Conservation (phyloP, 768 basidiomycete species). For the Boletus fagicola region DNA sequence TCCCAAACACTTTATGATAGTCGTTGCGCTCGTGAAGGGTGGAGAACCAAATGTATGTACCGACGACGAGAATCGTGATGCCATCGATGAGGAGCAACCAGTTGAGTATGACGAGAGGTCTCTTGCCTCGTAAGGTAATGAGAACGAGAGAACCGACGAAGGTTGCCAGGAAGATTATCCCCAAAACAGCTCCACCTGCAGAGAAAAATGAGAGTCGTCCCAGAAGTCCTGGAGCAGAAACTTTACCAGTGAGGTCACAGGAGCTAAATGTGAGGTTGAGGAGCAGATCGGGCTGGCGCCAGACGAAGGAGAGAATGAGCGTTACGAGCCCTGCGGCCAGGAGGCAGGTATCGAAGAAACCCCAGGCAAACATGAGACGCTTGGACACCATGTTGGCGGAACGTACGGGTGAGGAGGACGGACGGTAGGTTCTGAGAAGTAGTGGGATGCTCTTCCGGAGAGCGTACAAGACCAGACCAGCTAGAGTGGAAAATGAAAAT, state of each 20-base stretch:
- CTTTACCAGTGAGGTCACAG: constrained; percentile 59
- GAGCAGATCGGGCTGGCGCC: constrained; percentile 65
- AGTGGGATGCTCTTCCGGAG: constrained; percentile 49
- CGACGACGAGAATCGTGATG: constrained; percentile 58
- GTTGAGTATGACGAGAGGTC: constrained; percentile 74
- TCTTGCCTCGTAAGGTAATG: constrained; percentile 64
- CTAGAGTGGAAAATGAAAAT: constrained; percentile 37
- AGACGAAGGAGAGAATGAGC: constrained; percentile 67
- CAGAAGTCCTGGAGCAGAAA: not conserved
- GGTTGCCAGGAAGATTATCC: constrained; percentile 62
- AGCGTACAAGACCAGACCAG: constrained; percentile 43
- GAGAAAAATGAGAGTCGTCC: not conserved
- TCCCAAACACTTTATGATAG: constrained; percentile 58
- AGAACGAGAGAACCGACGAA: constrained; percentile 71
- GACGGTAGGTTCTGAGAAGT: constrained; percentile 7
- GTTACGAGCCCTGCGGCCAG: constrained; percentile 67
- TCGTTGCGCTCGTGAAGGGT: constrained; percentile 70
- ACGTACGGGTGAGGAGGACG: not conserved
- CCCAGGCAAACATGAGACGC: constrained; percentile 69
- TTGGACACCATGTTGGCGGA: constrained; percentile 62
- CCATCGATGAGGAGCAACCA: constrained; percentile 68
- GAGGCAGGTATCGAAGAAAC: constrained; percentile 65
- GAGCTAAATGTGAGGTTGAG: constrained; percentile 68
- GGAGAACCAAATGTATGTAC: constrained; percentile 78
- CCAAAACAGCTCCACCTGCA: constrained; percentile 69